Conservation (phyloP, 306 rosid genomes). For the Benincasa hispida region DNA sequence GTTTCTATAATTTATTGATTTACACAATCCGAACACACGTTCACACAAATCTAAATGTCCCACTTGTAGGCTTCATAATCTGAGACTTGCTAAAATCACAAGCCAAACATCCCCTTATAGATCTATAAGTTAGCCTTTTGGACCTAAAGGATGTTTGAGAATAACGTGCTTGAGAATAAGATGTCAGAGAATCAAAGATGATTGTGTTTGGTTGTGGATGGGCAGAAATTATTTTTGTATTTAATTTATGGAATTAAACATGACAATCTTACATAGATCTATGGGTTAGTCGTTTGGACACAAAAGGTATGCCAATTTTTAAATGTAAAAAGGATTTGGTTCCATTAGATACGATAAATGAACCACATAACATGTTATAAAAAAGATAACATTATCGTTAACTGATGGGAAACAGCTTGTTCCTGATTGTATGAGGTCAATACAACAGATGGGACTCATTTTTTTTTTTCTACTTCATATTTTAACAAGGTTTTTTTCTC, state of each 20-base stretch:
- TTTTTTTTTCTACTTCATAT: too few species aligned
- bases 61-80: not conserved
- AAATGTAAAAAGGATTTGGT: not conserved
- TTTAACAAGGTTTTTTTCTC: not conserved
- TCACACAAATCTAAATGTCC: not conserved
- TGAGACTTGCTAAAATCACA: not conserved
- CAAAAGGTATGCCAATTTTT: too few species aligned
- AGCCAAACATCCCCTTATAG: not conserved
- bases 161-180: too few species aligned
- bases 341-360: not conserved
- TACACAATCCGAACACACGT: not conserved
- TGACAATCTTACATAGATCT: too few species aligned
- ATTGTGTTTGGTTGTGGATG: too few species aligned
- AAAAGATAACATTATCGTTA: not conserved
- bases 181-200: too few species aligned
- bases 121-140: not conserved
- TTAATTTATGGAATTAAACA: too few species aligned
- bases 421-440: not conserved
- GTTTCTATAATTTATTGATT: not conserved
- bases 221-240: too few species aligned
- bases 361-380: not conserved
- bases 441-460: not conserved
- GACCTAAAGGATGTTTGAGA: too few species aligned
- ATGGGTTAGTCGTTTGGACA: too few species aligned
- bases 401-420: not conserved